A percentile compares a stretch with the other conserved stretches of the same genome.
phyloP scores from a whole-genome alignment of 2,329 filamentous ascomycete species.

The Penicillium sp. region DNA sequence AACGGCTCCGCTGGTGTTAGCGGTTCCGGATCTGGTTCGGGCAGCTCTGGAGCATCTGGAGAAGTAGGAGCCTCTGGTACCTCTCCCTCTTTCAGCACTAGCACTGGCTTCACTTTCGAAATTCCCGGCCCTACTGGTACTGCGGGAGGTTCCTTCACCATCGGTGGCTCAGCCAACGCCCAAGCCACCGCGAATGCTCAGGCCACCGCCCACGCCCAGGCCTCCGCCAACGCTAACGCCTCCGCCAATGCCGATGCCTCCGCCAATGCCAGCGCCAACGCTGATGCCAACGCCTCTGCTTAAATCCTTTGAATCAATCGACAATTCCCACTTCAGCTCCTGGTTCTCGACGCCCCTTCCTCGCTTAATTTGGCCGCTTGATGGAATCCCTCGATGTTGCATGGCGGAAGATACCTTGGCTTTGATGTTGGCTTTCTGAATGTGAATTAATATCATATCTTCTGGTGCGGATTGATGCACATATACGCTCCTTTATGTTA shows the following conservation, averaged over 20 bases:
- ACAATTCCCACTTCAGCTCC: neutral
- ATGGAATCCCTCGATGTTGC: neutral
- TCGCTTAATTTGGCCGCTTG: neutral
- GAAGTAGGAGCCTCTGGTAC: constrained; percentile 7
- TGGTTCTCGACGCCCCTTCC: neutral
- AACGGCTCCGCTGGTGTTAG: constrained; percentile 14
- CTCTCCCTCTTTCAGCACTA: constrained; percentile 12
- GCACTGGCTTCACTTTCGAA: constrained; percentile 6
- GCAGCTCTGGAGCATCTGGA: constrained; percentile 12
- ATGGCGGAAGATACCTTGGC: neutral
- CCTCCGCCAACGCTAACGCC: constrained; percentile 6
- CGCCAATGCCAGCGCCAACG: constrained; percentile 5
- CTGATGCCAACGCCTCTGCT: constrained; percentile 7
- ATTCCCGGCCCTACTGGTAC: constrained; percentile 12
- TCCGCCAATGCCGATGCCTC: neutral
- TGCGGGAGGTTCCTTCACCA: constrained; percentile 1
- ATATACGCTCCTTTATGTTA: constrained; percentile 17
- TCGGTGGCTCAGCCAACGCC: constrained; percentile 9
- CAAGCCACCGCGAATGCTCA: constrained; percentile 5
- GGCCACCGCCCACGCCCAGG: constrained; percentile 5
- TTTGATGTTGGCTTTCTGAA: constrained; percentile 8
- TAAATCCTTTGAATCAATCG: neutral
- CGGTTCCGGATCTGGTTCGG: constrained; percentile 18
- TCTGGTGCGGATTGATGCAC: constrained; percentile 10
- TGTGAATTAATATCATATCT: constrained; percentile 11